A percentile compares a stretch with the other conserved stretches of the same genome.
Evolutionary conservation across 306 rosid genomes (phyloP).

Genomic region (Sphenostylis stenocarpa): DNA sequence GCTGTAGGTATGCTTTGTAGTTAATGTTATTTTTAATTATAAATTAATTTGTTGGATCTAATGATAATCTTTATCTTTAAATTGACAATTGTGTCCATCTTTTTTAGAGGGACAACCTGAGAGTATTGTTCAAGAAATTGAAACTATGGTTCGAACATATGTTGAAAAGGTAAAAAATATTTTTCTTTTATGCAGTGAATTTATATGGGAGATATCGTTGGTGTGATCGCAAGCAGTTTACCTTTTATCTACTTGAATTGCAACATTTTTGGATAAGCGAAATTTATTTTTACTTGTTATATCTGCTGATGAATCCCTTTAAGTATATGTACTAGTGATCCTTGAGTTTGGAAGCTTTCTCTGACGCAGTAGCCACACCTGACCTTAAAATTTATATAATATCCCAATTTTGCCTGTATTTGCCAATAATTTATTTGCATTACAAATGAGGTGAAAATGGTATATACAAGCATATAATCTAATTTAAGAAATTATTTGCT

Average conservation of each 20-base stretch:
- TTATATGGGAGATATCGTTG: neutral
- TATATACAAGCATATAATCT: neutral
- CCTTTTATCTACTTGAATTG: slow-evolving; percentile 2
- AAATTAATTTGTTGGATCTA: neutral
- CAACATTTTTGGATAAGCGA: slow-evolving; percentile 14
- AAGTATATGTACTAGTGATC: neutral
- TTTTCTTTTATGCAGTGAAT: slow-evolving; percentile 5
- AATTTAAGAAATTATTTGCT: neutral
- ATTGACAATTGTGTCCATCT: slow-evolving; percentile 1
- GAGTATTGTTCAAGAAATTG: slow-evolving; percentile 88
- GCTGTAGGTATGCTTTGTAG: slow-evolving; percentile 73
- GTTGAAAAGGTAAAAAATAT: slow-evolving; percentile 71
- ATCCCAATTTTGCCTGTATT: neutral
- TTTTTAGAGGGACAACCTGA: slow-evolving; percentile 94
- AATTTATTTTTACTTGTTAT: neutral
- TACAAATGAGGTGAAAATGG: neutral
- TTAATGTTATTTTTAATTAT: neutral
- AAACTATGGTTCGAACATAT: slow-evolving; percentile 79
- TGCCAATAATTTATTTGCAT: neutral
- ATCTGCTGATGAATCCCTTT: neutral
- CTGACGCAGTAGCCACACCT: neutral
- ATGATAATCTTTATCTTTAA: neutral
- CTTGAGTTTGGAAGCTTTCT: neutral
- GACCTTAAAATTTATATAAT: neutral
- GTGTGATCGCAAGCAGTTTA: neutral